phyloP scores from a whole-genome alignment of 495 filamentous ascomycete genomes.

The Aspergillus saccharolyticus region DNA sequence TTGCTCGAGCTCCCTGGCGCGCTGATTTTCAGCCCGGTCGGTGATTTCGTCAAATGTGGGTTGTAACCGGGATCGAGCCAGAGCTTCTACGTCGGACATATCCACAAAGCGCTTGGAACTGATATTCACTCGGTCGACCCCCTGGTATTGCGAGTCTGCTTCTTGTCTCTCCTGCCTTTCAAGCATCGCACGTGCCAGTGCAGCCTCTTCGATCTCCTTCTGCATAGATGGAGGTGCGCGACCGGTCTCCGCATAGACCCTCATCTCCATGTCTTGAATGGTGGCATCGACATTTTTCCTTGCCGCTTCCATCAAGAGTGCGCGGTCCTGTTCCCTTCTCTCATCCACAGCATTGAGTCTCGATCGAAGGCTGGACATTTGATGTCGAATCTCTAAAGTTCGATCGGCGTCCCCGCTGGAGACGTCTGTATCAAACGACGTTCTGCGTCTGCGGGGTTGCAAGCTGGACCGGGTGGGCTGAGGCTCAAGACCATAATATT shows the following conservation, averaged over 20 bases:
- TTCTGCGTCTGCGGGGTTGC: slow-evolving; percentile 57
- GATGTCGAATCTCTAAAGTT: slow-evolving; percentile 67
- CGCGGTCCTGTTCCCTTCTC: slow-evolving; percentile 69
- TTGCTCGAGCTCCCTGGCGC: slow-evolving; percentile 53
- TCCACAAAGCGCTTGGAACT: slow-evolving; percentile 78
- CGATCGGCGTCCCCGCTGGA: slow-evolving; percentile 59
- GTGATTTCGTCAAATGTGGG: slow-evolving; percentile 89
- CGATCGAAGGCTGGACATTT: slow-evolving; percentile 72
- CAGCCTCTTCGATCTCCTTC: slow-evolving; percentile 75
- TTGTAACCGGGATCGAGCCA: slow-evolving; percentile 75
- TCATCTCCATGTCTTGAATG: slow-evolving; percentile 74
- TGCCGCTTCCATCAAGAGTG: slow-evolving; percentile 69
- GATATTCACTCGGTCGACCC: slow-evolving; percentile 66
- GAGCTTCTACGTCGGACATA: slow-evolving; percentile 69
- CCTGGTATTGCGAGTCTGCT: slow-evolving; percentile 50
- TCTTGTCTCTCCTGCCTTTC: slow-evolving; percentile 54
- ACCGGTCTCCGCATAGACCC: slow-evolving; percentile 69
- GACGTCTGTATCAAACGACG: slow-evolving; percentile 62
- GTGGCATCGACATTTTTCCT: slow-evolving; percentile 77
- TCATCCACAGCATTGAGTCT: slow-evolving; percentile 65
- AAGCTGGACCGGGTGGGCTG: slow-evolving; percentile 47
- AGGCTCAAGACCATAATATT: slow-evolving; percentile 64
- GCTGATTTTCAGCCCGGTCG: slow-evolving; percentile 63
- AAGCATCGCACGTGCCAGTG: slow-evolving; percentile 50
- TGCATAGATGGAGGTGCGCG: slow-evolving; percentile 63